These are phyloP conservation scores for Colletotrichum theobromicola DNA, from an alignment of 2,329 filamentous ascomycete species.

Conservation along the genomic window DNA sequence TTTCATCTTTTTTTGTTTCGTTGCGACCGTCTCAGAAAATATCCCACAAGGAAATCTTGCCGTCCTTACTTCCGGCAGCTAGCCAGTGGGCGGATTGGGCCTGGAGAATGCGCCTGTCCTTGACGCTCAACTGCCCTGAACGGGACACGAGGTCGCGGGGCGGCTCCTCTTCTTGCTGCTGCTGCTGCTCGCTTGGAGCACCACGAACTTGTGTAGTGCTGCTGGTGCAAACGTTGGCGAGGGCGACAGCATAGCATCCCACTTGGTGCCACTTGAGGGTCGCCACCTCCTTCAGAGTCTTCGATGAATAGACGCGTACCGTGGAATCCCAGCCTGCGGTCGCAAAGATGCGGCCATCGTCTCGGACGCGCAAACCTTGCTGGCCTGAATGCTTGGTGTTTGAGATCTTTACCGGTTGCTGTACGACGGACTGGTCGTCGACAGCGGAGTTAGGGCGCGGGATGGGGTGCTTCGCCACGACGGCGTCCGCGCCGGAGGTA, in stretches of 20 bases:
- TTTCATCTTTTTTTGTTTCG: neutral
- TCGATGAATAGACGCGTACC: conserved; percentile 80
- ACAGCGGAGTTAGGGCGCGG: conserved; percentile 31
- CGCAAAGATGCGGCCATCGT: conserved; percentile 82
- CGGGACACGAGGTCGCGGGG: conserved; percentile 4
- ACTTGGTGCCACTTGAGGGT: conserved; percentile 94
- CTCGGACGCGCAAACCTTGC: conserved; percentile 78
- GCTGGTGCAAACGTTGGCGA: conserved; percentile 54
- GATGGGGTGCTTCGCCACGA: conserved; percentile 78
- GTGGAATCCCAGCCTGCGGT: conserved; percentile 93
- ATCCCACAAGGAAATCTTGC: conserved; percentile 95
- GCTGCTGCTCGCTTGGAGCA: neutral
- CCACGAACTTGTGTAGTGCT: neutral
- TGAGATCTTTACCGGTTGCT: conserved; percentile 60
- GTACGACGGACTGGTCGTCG: neutral
- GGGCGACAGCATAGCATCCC: conserved; percentile 82
- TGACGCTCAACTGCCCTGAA: conserved; percentile 52
- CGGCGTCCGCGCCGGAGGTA: conserved; percentile 82
- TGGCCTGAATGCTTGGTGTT: conserved; percentile 92
- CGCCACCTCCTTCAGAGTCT: conserved; percentile 84
- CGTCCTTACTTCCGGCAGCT: conserved; percentile 90
- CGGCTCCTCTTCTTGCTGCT: neutral
- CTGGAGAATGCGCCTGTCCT: conserved; percentile 65
- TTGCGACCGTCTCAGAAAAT: conserved; percentile 68
- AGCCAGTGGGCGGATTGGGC: conserved; percentile 84